Base-by-base conservation (phyloP, 2,329 filamentous ascomycete genomes). In the Phoma herbarum region DNA sequence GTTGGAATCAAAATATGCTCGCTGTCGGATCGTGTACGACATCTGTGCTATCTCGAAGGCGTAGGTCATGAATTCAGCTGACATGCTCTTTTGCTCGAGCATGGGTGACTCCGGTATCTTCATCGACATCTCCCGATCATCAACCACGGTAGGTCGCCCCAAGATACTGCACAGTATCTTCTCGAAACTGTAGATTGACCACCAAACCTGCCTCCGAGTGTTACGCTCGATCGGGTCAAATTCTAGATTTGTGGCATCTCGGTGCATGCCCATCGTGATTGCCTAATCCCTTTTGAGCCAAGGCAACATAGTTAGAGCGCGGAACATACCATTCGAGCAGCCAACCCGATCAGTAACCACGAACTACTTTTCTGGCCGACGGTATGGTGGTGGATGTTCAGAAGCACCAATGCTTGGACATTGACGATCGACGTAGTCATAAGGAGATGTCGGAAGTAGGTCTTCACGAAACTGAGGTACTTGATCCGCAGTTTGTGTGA, bases 251-350 rank as follows among this genome's bases (percentile, higher is more conserved):
- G 75, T 71, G 26, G 71, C 75, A 60, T 80, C 78, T 29, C 78
- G 74, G 59, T 81, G 79, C 76, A 81, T 78, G 3, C 79, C 79
- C 51, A 81, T 71, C 14, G 77, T 78, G 52, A 80, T 78, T 2
- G 79, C 77, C 69, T 72, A n/a, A n/a, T n/a, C n/a, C n/a, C n/a
- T n/a, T n/a, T n/a, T n/a, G n/a, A n/a, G n/a, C n/a, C n/a, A n/a
- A n/a, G n/a, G n/a, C n/a, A n/a, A n/a, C n/a, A n/a, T n/a, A n/a
- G n/a, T n/a, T n/a, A n/a, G n/a, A n/a, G n/a, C n/a, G n/a, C n/a
- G n/a, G n/a, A n/a, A 66, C 63, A 25, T 43, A 69, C 70, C 72
- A 81, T 77, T 14, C 78, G 74, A 12, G 77, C 78, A 9, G 76
- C 79, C 31, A 75, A 74, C 2, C 79, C 79, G 10, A 80, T 72